These are phyloP conservation scores for Patellaria atrata DNA, from an alignment of 495 filamentous ascomycete species.

Conservation along the genomic window DNA sequence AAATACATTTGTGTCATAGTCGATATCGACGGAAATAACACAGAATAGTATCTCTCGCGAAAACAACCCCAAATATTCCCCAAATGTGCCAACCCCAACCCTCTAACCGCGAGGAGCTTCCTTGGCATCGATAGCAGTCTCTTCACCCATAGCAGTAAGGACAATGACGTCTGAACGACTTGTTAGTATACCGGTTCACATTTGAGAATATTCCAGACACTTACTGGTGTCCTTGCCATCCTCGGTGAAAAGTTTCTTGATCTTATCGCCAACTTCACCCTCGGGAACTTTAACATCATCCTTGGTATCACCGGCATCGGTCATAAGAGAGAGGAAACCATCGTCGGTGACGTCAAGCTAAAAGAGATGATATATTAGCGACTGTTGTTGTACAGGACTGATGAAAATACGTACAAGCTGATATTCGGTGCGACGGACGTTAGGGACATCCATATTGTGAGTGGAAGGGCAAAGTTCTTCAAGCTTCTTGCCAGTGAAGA, in stretches of 20 bases:
- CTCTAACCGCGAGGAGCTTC: slow-evolving; percentile 50
- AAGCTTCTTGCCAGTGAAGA: slow-evolving; percentile 99
- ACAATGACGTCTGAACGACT: slow-evolving; percentile 62
- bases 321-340: slow-evolving; percentile 80
- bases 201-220: slow-evolving; percentile 25
- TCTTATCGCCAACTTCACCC: slow-evolving; percentile 70
- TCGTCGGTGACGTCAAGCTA: slow-evolving; percentile 84
- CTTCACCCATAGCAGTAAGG: slow-evolving; percentile 90
- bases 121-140: slow-evolving; percentile 85
- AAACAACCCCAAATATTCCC: too few species aligned
- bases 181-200: slow-evolving; percentile 9
- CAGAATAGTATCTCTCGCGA: too few species aligned
- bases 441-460: slow-evolving; percentile 99
- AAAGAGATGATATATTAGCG: not conserved
- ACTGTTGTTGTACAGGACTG: not conserved
- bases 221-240: slow-evolving; percentile 76
- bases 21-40: too few species aligned
- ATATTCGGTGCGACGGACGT: slow-evolving; percentile 79
- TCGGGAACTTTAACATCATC: slow-evolving; percentile 92
- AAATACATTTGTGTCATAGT: too few species aligned
- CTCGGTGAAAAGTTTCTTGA: slow-evolving; percentile 55
- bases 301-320: slow-evolving; percentile 66
- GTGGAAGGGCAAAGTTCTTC: slow-evolving; percentile 99
- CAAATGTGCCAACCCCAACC: slow-evolving; percentile 8
- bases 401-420: slow-evolving; percentile 61